Evolutionary conservation across 129 eudicot species (phyloP).

Genomic region (Ambrosia artemisiifolia): DNA sequence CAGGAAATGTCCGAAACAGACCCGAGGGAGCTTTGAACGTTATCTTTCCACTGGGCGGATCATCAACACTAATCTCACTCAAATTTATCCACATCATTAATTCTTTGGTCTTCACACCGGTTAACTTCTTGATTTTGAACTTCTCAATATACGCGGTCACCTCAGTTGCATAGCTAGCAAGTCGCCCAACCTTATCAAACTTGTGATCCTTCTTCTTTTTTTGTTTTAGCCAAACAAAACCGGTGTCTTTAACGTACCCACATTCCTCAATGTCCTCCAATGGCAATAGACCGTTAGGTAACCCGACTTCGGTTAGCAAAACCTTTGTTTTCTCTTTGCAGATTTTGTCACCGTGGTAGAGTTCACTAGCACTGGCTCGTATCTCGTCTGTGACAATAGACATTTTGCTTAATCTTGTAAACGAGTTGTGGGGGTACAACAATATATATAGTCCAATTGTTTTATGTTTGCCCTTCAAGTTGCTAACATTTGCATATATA

Average conservation of each 20-base stretch:
- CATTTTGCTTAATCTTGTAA: slow-evolving; percentile 11
- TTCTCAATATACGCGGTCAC: slow-evolving; percentile 46
- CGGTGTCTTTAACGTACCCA: slow-evolving; percentile 49
- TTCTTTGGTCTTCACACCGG: slow-evolving; percentile 70
- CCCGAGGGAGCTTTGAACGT: slow-evolving; percentile 56
- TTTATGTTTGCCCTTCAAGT: slow-evolving; percentile 16
- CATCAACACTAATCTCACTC: slow-evolving; percentile 47
- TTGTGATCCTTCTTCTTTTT: slow-evolving; percentile 44
- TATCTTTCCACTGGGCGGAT: slow-evolving; percentile 50
- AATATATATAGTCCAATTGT: slow-evolving; percentile 5
- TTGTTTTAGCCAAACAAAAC: slow-evolving; percentile 65
- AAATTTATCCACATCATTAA: slow-evolving; percentile 53
- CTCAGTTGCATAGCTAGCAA: slow-evolving; percentile 38
- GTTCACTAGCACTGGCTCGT: slow-evolving; percentile 43
- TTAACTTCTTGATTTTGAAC: slow-evolving; percentile 55
- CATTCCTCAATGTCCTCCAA: slow-evolving; percentile 46
- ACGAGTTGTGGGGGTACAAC: background rate
- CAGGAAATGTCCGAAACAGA: slow-evolving; percentile 50
- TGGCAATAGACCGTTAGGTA: slow-evolving; percentile 57
- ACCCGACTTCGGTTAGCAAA: slow-evolving; percentile 42
- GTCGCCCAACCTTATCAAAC: slow-evolving; percentile 40
- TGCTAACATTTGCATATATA: slow-evolving; percentile 9
- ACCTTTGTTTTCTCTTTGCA: slow-evolving; percentile 37
- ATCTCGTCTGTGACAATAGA: slow-evolving; percentile 53
- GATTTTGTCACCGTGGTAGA: slow-evolving; percentile 46